A percentile compares a stretch with the other conserved stretches of the same genome.
Conservation (phyloP, 2,329 filamentous ascomycete genomes). For the Claviceps lovelessii region DNA sequence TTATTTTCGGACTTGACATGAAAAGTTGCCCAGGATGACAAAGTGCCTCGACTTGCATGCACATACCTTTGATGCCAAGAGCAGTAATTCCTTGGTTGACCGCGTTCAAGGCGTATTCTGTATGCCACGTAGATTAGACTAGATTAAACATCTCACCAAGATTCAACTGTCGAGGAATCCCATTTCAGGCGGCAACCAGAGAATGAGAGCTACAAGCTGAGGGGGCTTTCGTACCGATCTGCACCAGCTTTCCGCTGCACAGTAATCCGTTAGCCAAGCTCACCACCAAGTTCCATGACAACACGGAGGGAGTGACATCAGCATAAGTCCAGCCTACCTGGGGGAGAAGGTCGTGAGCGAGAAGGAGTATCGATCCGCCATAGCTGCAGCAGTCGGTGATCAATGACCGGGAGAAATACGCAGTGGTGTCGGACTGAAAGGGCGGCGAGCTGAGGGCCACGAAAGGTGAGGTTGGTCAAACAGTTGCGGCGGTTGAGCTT, state of each 20-base stretch:
- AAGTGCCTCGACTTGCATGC: background rate
- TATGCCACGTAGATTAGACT: slow-evolving; percentile 3
- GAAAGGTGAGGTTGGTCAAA: slow-evolving; percentile 2
- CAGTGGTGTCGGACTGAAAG: slow-evolving; percentile 7
- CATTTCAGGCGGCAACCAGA: background rate
- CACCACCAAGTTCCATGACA: slow-evolving; percentile 5
- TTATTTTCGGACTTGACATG: background rate
- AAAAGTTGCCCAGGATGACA: slow-evolving; percentile 6
- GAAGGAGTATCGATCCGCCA: slow-evolving; percentile 99
- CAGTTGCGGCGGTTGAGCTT: slow-evolving; percentile 19
- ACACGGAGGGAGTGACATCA: slow-evolving; percentile 8
- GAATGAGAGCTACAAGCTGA: background rate
- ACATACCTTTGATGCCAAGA: slow-evolving; percentile 87
- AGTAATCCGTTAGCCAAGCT: slow-evolving; percentile 30
- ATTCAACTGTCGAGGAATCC: too few species aligned
- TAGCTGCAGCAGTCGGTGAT: slow-evolving; percentile 28
- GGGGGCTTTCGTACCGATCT: slow-evolving; percentile 53
- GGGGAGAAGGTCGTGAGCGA: slow-evolving; percentile 98
- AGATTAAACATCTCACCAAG: background rate
- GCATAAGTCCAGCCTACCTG: slow-evolving; percentile 50
- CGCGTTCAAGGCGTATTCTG: slow-evolving; percentile 97
- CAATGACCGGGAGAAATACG: background rate
- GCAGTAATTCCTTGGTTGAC: slow-evolving; percentile 99
- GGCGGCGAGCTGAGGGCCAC: slow-evolving; percentile 4
- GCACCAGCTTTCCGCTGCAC: slow-evolving; percentile 87